Evolutionary conservation across 495 filamentous ascomycete genomes (phyloP).

Genomic region (Penicillium antarcticum): DNA sequence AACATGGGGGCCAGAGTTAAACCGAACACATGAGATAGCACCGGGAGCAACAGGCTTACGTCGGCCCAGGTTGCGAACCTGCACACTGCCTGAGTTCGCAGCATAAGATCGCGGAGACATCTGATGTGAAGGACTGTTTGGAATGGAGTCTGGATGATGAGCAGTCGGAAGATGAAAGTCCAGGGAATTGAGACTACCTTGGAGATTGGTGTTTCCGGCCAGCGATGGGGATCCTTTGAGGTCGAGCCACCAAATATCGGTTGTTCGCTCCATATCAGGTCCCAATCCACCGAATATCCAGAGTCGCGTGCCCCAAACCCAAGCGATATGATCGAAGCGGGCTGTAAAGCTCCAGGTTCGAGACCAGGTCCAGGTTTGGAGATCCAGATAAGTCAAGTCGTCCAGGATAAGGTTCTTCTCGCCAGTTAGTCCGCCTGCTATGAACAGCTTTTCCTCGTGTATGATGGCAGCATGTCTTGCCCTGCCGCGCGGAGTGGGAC

Average conservation of each 20-base stretch:
- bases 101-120: slow-evolving; percentile 63
- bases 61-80: slow-evolving; percentile 70
- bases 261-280: slow-evolving; percentile 92
- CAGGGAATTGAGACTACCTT: slow-evolving; percentile 56
- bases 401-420: slow-evolving; percentile 86
- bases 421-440: slow-evolving; percentile 85
- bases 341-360: slow-evolving; percentile 91
- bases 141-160: slow-evolving; percentile 43
- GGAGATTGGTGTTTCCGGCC: slow-evolving; percentile 61
- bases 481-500: slow-evolving; percentile 79
- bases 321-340: slow-evolving; percentile 90
- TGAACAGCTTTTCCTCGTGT: slow-evolving; percentile 93
- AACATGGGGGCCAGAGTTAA: slow-evolving; percentile 82
- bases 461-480: slow-evolving; percentile 91
- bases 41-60: slow-evolving; percentile 76
- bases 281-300: slow-evolving; percentile 98
- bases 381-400: slow-evolving; percentile 91
- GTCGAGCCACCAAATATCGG: slow-evolving; percentile 96
- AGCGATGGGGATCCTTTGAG: slow-evolving; percentile 84
- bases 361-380: slow-evolving; percentile 98
- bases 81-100: slow-evolving; percentile 84
- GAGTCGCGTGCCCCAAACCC: slow-evolving; percentile 83
- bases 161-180: slow-evolving; percentile 26
- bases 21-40: slow-evolving; percentile 83
- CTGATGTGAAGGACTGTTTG: slow-evolving; percentile 36